Evolutionary conservation across 768 basidiomycete genomes (phyloP).

Genomic region (Coprinopsis sp.): DNA sequence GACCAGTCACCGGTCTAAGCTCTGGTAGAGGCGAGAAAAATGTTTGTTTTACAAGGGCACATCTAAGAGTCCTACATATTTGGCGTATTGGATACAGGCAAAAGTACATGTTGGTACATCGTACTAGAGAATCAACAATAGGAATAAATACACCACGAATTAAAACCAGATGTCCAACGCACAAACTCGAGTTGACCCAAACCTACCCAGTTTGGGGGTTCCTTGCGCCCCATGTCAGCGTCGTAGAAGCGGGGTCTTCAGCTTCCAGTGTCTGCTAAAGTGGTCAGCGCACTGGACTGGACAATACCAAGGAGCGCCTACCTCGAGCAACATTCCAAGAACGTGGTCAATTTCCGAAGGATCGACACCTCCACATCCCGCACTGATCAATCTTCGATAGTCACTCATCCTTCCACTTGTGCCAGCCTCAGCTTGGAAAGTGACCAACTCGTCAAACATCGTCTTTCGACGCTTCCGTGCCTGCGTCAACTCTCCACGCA

Average conservation of each 20-base stretch:
- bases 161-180: background rate
- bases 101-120: slow-evolving; percentile 2
- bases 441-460: slow-evolving; percentile 71
- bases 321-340: slow-evolving; percentile 81
- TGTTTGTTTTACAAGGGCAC: background rate
- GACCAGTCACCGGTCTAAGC: no score
- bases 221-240: slow-evolving; percentile 43
- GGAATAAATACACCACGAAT: slow-evolving; percentile 2
- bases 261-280: slow-evolving; percentile 65
- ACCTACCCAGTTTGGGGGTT: slow-evolving; percentile 13
- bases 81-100: background rate
- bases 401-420: slow-evolving; percentile 86
- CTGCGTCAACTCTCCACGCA: slow-evolving; percentile 62
- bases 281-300: background rate
- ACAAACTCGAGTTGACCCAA: background rate
- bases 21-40: background rate
- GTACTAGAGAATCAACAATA: slow-evolving; percentile 3
- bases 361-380: slow-evolving; percentile 84
- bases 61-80: no score
- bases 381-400: slow-evolving; percentile 83
- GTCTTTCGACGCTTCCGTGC: slow-evolving; percentile 64
- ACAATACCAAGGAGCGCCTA: slow-evolving; percentile 26
- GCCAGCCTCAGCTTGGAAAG: slow-evolving; percentile 84
- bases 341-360: slow-evolving; percentile 87
- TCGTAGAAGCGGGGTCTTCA: slow-evolving; percentile 69